These are phyloP conservation scores for Handroanthus guayacan DNA, from an alignment of 257 asterid genomes.

Conservation along the genomic window DNA sequence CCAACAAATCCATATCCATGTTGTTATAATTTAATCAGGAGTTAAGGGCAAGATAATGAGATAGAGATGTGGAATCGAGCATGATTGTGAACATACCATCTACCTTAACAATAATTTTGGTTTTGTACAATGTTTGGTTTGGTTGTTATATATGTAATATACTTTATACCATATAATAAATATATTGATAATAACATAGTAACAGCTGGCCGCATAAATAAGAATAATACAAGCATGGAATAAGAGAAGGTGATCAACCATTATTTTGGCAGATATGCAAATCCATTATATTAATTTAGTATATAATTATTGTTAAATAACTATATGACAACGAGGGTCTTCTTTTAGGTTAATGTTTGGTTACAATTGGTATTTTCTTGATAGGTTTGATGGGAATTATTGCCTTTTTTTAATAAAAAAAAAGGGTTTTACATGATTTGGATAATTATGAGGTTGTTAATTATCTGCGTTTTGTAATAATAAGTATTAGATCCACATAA, in stretches of 20 bases:
- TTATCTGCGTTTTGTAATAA: neutral
- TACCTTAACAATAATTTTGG: slow-evolving; percentile 42
- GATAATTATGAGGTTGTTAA: neutral
- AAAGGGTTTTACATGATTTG: neutral
- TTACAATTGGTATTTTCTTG: slow-evolving; percentile 18
- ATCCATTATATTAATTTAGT: slow-evolving; percentile 27
- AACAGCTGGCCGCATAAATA: slow-evolving; percentile 40
- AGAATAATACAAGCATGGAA: neutral
- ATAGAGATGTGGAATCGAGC: neutral
- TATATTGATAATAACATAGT: slow-evolving; percentile 32
- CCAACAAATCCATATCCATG: slow-evolving; percentile 27
- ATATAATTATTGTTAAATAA: slow-evolving; percentile 27
- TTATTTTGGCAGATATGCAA: slow-evolving; percentile 35
- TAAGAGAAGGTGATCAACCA: slow-evolving; percentile 40
- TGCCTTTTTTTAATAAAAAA: neutral
- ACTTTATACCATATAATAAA: neutral
- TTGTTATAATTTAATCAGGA: slow-evolving; percentile 11
- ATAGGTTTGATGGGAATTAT: slow-evolving; percentile 25
- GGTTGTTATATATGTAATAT: slow-evolving; percentile 14
- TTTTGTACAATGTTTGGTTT: slow-evolving; percentile 30
- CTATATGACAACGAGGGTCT: slow-evolving; percentile 26
- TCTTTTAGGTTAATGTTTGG: slow-evolving; percentile 34
- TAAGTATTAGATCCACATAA: too few relatives aligned
- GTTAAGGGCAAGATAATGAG: slow-evolving; percentile 27
- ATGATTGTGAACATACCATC: slow-evolving; percentile 35